A percentile compares a stretch with the other conserved stretches of the same genome.
These are phyloP conservation scores for Plasmodium adleri DNA, from an alignment of 169 alveolate genomes.

Conservation along the genomic window DNA sequence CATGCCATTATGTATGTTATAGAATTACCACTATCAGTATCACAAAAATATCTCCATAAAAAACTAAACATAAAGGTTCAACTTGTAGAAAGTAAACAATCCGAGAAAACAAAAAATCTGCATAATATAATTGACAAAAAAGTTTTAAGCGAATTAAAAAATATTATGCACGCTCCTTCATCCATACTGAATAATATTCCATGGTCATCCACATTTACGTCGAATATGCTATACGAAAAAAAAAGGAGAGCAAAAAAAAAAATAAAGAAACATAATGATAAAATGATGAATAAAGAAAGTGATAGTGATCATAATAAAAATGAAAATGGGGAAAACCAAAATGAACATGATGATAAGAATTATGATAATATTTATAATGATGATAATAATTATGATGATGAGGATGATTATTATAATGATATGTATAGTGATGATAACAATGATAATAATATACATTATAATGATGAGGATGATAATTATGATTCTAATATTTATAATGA, in stretches of 20 bases:
- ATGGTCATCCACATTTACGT: slow-evolving; percentile 63
- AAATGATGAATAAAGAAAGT: neutral
- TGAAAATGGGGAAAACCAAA: neutral
- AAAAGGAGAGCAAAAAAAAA: neutral
- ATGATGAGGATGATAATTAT: slow-evolving; percentile 26
- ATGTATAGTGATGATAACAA: neutral
- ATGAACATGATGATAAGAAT: slow-evolving; percentile 13
- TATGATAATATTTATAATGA: slow-evolving; percentile 12
- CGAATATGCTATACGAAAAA: slow-evolving; percentile 17
- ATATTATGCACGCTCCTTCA: slow-evolving; percentile 37
- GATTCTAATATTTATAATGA: slow-evolving; percentile 14
- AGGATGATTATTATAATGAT: neutral
- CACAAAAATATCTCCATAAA: slow-evolving; percentile 39
- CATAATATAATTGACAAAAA: slow-evolving; percentile 31
- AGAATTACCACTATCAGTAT: slow-evolving; percentile 31
- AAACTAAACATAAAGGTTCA: slow-evolving; percentile 23
- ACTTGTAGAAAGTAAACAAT: slow-evolving; percentile 4
- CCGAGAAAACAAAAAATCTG: neutral
- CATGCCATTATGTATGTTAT: slow-evolving; percentile 40
- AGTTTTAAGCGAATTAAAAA: slow-evolving; percentile 25
- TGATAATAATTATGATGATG: slow-evolving; percentile 12
- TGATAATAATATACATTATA: neutral
- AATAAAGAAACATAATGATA: neutral
- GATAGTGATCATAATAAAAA: neutral
- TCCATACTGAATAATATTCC: slow-evolving; percentile 27